Percentiles rank a stretch among this genome's conserved stretches.
phyloP scores from a whole-genome alignment of 2,329 filamentous ascomycete genomes.

The Ophiostoma himal-ulmi region DNA sequence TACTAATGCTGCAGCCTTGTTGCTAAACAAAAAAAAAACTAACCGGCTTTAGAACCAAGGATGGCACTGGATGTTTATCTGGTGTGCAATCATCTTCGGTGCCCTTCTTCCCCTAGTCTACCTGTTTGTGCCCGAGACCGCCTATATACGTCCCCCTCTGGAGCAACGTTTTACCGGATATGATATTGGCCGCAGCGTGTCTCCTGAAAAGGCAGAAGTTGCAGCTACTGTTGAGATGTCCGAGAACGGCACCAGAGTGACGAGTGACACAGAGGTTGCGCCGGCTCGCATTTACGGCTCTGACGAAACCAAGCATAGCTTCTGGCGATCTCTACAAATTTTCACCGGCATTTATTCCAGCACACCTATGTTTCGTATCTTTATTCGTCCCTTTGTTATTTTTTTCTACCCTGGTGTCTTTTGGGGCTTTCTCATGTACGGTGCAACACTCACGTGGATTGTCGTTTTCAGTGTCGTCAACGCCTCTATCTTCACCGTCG shows the following conservation, averaged over 20 bases:
- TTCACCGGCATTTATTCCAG: constrained; percentile 36
- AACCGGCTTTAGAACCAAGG: constrained; percentile 30
- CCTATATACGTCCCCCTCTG: constrained; percentile 32
- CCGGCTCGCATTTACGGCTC: constrained; percentile 4
- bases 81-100: constrained; percentile 43
- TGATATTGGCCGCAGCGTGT: constrained; percentile 4
- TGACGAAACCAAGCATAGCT: constrained; percentile 31
- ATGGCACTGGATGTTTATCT: constrained; percentile 43
- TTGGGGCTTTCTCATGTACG: constrained; percentile 46
- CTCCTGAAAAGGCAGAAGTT: constrained; percentile 13
- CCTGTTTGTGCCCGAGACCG: constrained; percentile 48
- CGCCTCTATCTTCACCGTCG: constrained; percentile 43
- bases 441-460: constrained; percentile 33
- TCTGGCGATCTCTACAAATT: constrained; percentile 33
- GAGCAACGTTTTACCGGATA: constrained; percentile 17
- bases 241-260: neutral
- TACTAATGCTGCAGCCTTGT: neutral
- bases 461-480: constrained; percentile 44
- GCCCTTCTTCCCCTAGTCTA: constrained; percentile 40
- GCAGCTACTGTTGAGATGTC: neutral
- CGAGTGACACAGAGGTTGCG: neutral
- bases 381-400: constrained; percentile 42
- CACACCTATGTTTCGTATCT: constrained; percentile 38
- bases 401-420: constrained; percentile 47
- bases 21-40: neutral